A percentile compares a stretch with the other conserved stretches of the same genome.
Evolutionary conservation across 108 stramenopile genomes (phyloP).

Genomic region (Pseudonitzschia delicatissima): DNA sequence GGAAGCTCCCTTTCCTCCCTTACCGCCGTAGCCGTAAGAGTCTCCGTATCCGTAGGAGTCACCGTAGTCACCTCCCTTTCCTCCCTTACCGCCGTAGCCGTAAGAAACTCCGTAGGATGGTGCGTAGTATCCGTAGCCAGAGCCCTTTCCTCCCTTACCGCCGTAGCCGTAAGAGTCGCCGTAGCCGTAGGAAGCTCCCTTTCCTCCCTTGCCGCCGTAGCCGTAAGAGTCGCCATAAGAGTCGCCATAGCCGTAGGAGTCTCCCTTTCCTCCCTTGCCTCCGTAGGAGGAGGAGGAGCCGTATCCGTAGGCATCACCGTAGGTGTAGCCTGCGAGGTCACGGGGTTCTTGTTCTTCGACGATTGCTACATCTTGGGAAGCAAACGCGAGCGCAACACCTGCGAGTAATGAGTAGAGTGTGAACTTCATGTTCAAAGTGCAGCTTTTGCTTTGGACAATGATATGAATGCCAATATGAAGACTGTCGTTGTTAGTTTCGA

Average conservation of each 20-base stretch:
- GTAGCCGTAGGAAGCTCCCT: not conserved
- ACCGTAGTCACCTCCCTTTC: not conserved
- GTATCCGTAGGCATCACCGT: not conserved
- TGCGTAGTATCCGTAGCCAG: not conserved
- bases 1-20: conserved; percentile 3
- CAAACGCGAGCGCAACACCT: not conserved
- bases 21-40: not conserved
- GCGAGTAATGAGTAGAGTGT: not conserved
- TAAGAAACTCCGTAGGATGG: not conserved
- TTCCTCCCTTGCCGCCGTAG: not conserved
- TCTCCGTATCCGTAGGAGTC: not conserved
- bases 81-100: not conserved
- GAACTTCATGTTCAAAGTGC: not conserved
- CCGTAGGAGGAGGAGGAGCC: not conserved
- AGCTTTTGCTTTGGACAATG: not conserved
- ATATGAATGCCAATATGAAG: too few species aligned
- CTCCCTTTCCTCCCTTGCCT: conserved; percentile 2
- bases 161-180: not conserved
- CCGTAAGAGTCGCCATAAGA: not conserved
- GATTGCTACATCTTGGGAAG: not conserved
- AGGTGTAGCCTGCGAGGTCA: not conserved
- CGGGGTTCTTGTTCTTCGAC: not conserved
- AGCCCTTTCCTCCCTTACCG: not conserved
- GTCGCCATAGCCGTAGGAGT: too few species aligned
- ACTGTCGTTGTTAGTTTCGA: too few species aligned